These are phyloP conservation scores for Neonectria ditissima DNA, from an alignment of 2,329 filamentous ascomycete genomes.

Conservation along the genomic window DNA sequence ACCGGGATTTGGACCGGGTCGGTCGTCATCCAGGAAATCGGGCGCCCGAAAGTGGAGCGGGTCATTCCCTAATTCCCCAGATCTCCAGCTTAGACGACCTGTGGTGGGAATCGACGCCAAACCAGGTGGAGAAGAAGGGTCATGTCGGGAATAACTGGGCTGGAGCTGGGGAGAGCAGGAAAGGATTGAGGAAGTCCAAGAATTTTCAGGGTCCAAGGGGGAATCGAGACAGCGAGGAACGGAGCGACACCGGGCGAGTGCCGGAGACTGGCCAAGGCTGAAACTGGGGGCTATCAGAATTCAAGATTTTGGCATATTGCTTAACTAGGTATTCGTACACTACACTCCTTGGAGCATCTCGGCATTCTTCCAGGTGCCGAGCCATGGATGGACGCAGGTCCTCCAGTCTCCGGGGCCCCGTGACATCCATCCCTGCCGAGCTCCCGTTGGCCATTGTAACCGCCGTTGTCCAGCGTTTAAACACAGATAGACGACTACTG, in stretches of 20 bases:
- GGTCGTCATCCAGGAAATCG: background rate
- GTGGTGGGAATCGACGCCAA: background rate
- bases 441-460: background rate
- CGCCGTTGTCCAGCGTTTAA: background rate
- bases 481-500: too few relatives aligned
- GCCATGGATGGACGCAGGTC: background rate
- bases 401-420: background rate
- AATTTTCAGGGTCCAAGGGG: background rate
- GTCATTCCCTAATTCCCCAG: constrained; percentile 3
- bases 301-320: background rate
- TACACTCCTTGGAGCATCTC: background rate
- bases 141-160: background rate
- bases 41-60: background rate
- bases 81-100: background rate
- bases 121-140: background rate
- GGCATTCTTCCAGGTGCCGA: background rate
- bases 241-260: too few relatives aligned
- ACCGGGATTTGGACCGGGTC: background rate
- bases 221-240: background rate
- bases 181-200: background rate
- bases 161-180: background rate
- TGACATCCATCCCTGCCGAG: background rate
- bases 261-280: too few relatives aligned
- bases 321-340: too few relatives aligned
- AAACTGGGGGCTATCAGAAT: background rate